A percentile compares a stretch with the other conserved stretches of the same genome.
These are phyloP conservation scores for Chlorella vulgaris DNA, from an alignment of 139 green algal genomes.

Conservation along the genomic window DNA sequence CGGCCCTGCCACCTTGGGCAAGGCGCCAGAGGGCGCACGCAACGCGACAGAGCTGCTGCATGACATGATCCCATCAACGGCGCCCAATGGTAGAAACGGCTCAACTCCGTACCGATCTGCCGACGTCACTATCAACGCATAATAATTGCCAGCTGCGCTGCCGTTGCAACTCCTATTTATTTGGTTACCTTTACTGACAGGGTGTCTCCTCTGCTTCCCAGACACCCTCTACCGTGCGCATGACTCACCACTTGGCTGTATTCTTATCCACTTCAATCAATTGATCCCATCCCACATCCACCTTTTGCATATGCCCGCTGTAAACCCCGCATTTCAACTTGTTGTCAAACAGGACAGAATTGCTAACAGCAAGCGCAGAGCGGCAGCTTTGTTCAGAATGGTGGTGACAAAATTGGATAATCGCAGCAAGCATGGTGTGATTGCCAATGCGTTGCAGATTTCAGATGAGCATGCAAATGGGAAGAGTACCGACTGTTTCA, in stretches of 20 bases:
- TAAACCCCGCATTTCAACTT: too few relatives aligned
- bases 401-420: too few relatives aligned
- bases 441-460: too few relatives aligned
- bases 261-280: too few relatives aligned
- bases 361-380: too few relatives aligned
- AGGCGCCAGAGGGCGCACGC: not conserved
- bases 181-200: not conserved
- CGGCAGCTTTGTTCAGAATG: not conserved
- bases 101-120: not conserved
- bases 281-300: too few relatives aligned
- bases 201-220: not conserved
- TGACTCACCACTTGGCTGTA: too few relatives aligned
- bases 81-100: not conserved
- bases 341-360: too few relatives aligned
- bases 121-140: not conserved
- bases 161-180: not conserved
- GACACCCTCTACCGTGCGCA: not conserved
- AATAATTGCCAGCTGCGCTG: not conserved
- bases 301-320: too few relatives aligned
- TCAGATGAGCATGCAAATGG: too few relatives aligned
- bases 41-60: not conserved
- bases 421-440: too few relatives aligned
- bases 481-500: too few relatives aligned
- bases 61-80: not conserved
- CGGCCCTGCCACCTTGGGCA: not conserved